Evolutionary conservation across 1,284 basidiomycete species (phyloP).

Genomic region (Psilocybe mexicana): DNA sequence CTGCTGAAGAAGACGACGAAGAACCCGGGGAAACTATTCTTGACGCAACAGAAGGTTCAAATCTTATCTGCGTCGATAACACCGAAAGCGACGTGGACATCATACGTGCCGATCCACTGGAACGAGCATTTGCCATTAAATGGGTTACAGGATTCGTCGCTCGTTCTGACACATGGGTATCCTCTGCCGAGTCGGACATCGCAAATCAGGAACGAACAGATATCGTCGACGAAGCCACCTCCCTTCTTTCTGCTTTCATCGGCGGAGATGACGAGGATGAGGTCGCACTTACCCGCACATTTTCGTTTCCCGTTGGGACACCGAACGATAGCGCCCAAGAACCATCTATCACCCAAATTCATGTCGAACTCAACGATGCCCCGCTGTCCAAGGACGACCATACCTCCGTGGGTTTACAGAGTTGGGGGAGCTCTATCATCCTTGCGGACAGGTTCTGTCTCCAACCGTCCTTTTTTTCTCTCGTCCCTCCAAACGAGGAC

Average conservation of each 20-base stretch:
- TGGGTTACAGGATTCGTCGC: slow-evolving; percentile 66
- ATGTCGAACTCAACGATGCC: slow-evolving; percentile 77
- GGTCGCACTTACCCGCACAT: slow-evolving; percentile 48
- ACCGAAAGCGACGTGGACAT: slow-evolving; percentile 28
- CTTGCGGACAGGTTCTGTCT: slow-evolving; percentile 71
- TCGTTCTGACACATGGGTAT: slow-evolving; percentile 56
- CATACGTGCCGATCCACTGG: slow-evolving; percentile 49
- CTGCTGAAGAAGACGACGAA: slow-evolving; percentile 53
- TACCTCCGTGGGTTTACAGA: slow-evolving; percentile 84
- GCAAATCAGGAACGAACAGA: slow-evolving; percentile 34
- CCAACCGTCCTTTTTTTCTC: slow-evolving; percentile 50
- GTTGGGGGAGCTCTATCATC: slow-evolving; percentile 83
- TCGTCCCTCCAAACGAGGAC: neutral
- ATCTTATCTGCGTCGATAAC: slow-evolving; percentile 28
- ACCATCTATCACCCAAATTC: slow-evolving; percentile 26
- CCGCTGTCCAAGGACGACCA: slow-evolving; percentile 72
- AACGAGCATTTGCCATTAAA: slow-evolving; percentile 53
- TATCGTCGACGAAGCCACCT: slow-evolving; percentile 52
- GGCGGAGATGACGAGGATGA: slow-evolving; percentile 41
- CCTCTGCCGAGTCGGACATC: slow-evolving; percentile 31
- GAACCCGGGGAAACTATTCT: slow-evolving; percentile 23
- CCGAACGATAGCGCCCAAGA: neutral
- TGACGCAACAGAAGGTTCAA: neutral
- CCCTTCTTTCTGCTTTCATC: slow-evolving; percentile 59
- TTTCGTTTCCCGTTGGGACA: slow-evolving; percentile 45